Percentiles rank a stretch among this genome's conserved stretches.
Evolutionary conservation across 2,329 filamentous ascomycete genomes (phyloP).

Genomic region (Huntiella abstrusa): DNA sequence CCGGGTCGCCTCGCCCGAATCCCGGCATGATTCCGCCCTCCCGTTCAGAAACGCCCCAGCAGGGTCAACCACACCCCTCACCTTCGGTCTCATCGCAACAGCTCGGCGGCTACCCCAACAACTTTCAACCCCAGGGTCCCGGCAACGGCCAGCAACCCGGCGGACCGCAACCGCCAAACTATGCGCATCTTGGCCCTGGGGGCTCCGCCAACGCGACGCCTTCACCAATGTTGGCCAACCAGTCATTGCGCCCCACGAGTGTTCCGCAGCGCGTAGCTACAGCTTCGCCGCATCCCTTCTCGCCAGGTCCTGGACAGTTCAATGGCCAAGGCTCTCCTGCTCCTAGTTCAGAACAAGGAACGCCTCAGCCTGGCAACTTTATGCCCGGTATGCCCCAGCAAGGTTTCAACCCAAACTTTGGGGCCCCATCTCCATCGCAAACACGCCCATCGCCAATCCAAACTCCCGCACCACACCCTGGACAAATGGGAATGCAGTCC

Average conservation of each 20-base stretch:
- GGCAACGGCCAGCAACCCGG: slow-evolving; percentile 3
- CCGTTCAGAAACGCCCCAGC: slow-evolving; percentile 81
- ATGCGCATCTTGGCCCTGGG: slow-evolving; percentile 66
- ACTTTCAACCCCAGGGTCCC: not conserved
- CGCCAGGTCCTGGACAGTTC: slow-evolving; percentile 55
- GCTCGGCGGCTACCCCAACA: not conserved
- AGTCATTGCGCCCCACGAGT: slow-evolving; percentile 53
- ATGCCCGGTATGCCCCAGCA: slow-evolving; percentile 38
- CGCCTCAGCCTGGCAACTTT: slow-evolving; percentile 55
- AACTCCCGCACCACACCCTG: slow-evolving; percentile 27
- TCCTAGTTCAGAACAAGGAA: slow-evolving; percentile 51
- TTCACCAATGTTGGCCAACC: slow-evolving; percentile 79
- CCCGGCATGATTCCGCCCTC: slow-evolving; percentile 59
- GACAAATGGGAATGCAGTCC: slow-evolving; percentile 18
- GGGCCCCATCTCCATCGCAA: slow-evolving; percentile 33
- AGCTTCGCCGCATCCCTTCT: slow-evolving; percentile 81
- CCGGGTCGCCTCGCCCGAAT: slow-evolving; percentile 61
- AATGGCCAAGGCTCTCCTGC: slow-evolving; percentile 55
- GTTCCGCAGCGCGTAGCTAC: slow-evolving; percentile 72
- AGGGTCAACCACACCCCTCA: slow-evolving; percentile 28
- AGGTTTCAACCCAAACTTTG: slow-evolving; percentile 37
- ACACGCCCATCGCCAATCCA: slow-evolving; percentile 35
- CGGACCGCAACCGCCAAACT: slow-evolving; percentile 39
- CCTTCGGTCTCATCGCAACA: not conserved
- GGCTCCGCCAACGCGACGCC: slow-evolving; percentile 72